These are phyloP conservation scores for Bruguiera gymnorhiza DNA, from an alignment of 345 rosid species.

Conservation along the genomic window DNA sequence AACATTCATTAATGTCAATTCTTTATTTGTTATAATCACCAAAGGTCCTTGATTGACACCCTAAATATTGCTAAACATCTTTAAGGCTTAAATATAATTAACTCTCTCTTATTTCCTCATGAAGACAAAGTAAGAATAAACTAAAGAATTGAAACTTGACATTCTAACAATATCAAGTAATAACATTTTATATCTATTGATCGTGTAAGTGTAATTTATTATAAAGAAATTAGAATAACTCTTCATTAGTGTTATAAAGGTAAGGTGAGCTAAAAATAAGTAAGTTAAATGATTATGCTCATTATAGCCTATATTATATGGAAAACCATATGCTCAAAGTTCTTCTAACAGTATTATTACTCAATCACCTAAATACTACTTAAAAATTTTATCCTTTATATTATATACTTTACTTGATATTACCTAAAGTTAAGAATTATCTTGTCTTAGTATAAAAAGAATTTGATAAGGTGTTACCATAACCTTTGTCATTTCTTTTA, in stretches of 20 bases:
- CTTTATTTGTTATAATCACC: too few relatives aligned
- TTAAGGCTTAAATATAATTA: constrained; percentile 3
- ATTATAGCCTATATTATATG: not conserved
- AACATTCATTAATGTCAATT: too few relatives aligned
- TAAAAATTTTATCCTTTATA: not conserved
- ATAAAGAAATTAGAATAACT: not conserved
- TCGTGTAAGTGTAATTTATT: constrained; percentile 4
- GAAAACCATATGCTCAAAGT: not conserved
- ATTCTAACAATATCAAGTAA: constrained; percentile 1
- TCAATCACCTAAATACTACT: not conserved
- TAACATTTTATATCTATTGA: constrained; percentile 1
- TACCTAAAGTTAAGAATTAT: not conserved
- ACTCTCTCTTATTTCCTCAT: not conserved
- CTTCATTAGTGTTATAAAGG: not conserved
- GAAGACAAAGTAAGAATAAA: not conserved
- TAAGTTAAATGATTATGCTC: not conserved
- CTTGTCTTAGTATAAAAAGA: not conserved
- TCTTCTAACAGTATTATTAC: constrained; percentile 1
- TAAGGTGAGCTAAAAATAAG: not conserved
- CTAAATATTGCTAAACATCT: not conserved
- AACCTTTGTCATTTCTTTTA: not conserved
- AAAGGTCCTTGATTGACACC: too few relatives aligned
- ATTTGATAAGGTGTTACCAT: not conserved
- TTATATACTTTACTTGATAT: not conserved
- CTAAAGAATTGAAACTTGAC: not conserved